These are phyloP conservation scores for Annona cherimola DNA, from an alignment of 164 flowering plant genomes.

Conservation along the genomic window DNA sequence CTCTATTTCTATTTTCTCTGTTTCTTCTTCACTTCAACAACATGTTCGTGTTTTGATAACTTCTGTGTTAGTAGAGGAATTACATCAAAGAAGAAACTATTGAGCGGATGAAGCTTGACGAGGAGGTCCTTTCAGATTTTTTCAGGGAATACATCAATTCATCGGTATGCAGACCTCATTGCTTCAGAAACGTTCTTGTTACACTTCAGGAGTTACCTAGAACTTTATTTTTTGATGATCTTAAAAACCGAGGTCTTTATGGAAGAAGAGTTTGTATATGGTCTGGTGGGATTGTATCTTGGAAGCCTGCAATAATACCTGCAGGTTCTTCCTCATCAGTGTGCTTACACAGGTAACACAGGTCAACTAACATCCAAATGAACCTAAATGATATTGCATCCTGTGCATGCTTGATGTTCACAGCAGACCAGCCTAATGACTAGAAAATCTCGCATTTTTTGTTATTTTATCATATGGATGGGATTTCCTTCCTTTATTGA, in stretches of 20 bases:
- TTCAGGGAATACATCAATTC: conserved; percentile 86
- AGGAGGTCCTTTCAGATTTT: conserved; percentile 85
- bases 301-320: neutral
- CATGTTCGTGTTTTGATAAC: conserved; percentile 3
- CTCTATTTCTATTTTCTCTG: neutral
- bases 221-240: neutral
- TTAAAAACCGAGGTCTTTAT: neutral
- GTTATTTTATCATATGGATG: neutral
- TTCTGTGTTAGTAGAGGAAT: conserved; percentile 46
- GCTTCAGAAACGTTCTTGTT: neutral
- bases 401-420: neutral
- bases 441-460: neutral
- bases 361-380: neutral
- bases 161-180: conserved; percentile 48
- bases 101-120: conserved; percentile 91
- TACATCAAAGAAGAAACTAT: conserved; percentile 95
- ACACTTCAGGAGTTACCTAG: neutral
- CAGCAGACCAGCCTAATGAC: neutral
- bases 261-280: neutral
- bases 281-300: neutral
- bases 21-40: neutral
- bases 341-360: neutral
- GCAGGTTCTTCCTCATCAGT: neutral
- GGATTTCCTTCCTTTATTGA: neutral
- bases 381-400: neutral